Evolutionary conservation across 352 stramenopile genomes (phyloP), one percentile per base, ranked within the genome.

Genomic region (Phytopythium delawarense): DNA sequence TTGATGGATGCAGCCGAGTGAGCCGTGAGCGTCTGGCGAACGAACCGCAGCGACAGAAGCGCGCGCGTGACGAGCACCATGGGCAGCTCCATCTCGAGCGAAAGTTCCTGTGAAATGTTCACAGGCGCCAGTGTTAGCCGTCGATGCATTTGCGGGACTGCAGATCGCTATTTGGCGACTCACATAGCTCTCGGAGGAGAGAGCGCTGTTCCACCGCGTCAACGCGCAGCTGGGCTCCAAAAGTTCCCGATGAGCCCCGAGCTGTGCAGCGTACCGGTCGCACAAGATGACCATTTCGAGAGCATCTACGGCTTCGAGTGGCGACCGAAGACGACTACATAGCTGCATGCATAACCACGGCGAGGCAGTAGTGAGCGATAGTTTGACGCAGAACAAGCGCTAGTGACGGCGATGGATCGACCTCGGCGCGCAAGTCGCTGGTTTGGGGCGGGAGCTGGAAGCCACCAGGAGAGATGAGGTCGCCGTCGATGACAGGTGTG

Each of bases 21-120:
- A 20, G 61, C 59, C 25, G 16, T 25, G 32, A 62, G 42, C 13
- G 37, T 49, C n/a, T 23, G 32, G 20, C 54, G 56, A 18, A 63
- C 64, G 3, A 68, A 30, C n/a, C 44, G 59, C 20, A 82, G 25
- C 34, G 75, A 53, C 9, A 82, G 23, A 7, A 69, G 65, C 3
- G 64, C 66, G 21, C 64, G 51, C 0, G 75, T 69, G 49, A 70
- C 57, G 30, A 76, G 63, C 21, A 65, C 62, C 71, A 79, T 80
- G 25, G 74, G 64, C 23, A 75, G 60, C 21, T 79, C 74, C 60
- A 76, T 74, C 13, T 64, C 46, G 9, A 76, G 25, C 21, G 70
- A 62, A 12, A 80, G 68, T 6, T 69, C 57, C 67, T 74, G 23
- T 7, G 7, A 0, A 18, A 21, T 35, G 35, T 11, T 21, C 11